Conservation (phyloP, 2,329 filamentous ascomycete genomes). For the Aspergillus eucalypticola region DNA sequence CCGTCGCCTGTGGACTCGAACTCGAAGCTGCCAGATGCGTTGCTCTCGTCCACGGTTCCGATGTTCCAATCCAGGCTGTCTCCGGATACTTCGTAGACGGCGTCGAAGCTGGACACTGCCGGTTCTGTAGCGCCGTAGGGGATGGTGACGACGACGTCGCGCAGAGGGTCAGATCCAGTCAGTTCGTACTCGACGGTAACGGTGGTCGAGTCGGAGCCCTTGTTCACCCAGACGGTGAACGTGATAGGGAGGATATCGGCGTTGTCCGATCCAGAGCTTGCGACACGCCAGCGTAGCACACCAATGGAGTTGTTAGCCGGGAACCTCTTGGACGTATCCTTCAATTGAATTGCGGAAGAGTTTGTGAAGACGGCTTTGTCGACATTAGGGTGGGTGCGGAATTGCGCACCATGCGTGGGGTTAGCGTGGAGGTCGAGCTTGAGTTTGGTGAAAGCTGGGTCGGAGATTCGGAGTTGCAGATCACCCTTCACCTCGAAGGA, state of each 20-base stretch:
- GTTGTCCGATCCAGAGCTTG: constrained; percentile 77
- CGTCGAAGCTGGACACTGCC: constrained; percentile 87
- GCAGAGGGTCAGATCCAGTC: constrained; percentile 73
- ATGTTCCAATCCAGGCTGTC: constrained; percentile 94
- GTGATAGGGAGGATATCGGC: constrained; percentile 82
- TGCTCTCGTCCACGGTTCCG: constrained; percentile 79
- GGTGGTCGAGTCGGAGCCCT: constrained; percentile 77
- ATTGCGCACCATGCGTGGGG: constrained; percentile 80
- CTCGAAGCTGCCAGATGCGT: constrained; percentile 84
- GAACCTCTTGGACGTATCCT: constrained; percentile 83
- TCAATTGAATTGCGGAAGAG: constrained; percentile 83
- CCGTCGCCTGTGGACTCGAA: constrained; percentile 85
- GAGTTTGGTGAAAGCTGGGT: constrained; percentile 85
- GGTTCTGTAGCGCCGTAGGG: constrained; percentile 85
- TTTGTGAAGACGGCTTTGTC: constrained; percentile 84
- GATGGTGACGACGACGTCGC: constrained; percentile 83
- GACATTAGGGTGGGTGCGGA: constrained; percentile 95
- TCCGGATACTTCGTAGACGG: constrained; percentile 88
- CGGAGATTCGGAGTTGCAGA: constrained; percentile 84
- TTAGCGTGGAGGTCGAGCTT: constrained; percentile 78
- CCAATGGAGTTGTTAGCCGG: constrained; percentile 92
- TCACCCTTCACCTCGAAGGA: constrained; percentile 90
- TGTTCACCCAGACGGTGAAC: constrained; percentile 97
- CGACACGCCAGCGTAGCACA: constrained; percentile 84
- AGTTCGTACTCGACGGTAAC: constrained; percentile 96